phyloP scores from a whole-genome alignment of 2,329 filamentous ascomycete species.

The Pseudogymnoascus sp. region DNA sequence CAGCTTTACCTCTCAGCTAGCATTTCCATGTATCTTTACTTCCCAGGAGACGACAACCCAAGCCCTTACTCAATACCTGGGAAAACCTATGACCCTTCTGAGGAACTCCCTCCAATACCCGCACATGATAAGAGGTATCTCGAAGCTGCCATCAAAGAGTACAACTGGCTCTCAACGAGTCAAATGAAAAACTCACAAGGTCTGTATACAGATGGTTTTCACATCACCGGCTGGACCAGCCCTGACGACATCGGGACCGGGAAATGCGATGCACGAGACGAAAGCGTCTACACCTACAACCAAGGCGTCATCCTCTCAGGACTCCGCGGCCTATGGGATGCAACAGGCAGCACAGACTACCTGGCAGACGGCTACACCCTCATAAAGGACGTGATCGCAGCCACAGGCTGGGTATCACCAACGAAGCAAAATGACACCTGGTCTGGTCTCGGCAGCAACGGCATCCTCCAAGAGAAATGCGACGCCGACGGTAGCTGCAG shows the following conservation, averaged over 20 bases:
- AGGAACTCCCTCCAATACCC: constrained; percentile 23
- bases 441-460: constrained; percentile 68
- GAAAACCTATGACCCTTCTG: constrained; percentile 13
- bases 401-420: constrained; percentile 59
- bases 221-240: constrained; percentile 57
- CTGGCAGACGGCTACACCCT: constrained; percentile 73
- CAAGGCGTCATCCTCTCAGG: constrained; percentile 85
- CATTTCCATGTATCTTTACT: constrained; percentile 81
- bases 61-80: constrained; percentile 49
- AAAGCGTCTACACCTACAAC: constrained; percentile 94
- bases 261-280: constrained; percentile 70
- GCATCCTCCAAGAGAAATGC: constrained; percentile 77
- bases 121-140: constrained; percentile 55
- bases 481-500: constrained; percentile 67
- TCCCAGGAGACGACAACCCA: constrained; percentile 68
- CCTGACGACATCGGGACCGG: constrained; percentile 29
- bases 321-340: constrained; percentile 69
- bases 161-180: constrained; percentile 68
- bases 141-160: constrained; percentile 64
- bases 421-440: constrained; percentile 36
- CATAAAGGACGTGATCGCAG: constrained; percentile 62
- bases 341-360: constrained; percentile 63
- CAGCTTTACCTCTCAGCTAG: constrained; percentile 81
- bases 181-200: constrained; percentile 73
- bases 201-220: constrained; percentile 80